A percentile compares a stretch with the other conserved stretches of the same genome.
Evolutionary conservation across 495 filamentous ascomycete genomes (phyloP).

Genomic region (Lentithecium fluviatile): DNA sequence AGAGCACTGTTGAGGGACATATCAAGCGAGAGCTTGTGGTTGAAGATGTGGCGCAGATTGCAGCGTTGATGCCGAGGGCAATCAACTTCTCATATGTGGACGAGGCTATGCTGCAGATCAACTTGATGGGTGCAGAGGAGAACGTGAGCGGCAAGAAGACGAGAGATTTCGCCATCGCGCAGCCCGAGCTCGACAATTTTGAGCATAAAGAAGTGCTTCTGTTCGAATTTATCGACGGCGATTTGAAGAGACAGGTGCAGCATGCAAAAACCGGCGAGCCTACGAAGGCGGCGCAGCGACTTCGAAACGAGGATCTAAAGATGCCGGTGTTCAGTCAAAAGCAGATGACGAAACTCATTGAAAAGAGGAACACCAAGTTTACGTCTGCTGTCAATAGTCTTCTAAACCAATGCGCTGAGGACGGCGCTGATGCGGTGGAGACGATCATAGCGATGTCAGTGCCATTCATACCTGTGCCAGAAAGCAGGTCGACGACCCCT

Average conservation of each 20-base stretch:
- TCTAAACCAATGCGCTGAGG: constrained; percentile 67
- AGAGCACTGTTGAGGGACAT: constrained; percentile 78
- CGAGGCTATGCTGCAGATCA: constrained; percentile 73
- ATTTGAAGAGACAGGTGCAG: constrained; percentile 77
- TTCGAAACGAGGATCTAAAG: constrained; percentile 76
- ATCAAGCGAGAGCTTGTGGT: constrained; percentile 66
- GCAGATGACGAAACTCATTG: constrained; percentile 85
- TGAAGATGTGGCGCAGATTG: constrained; percentile 80
- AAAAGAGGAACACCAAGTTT: constrained; percentile 88
- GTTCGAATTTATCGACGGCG: constrained; percentile 91
- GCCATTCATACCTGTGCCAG: constrained; percentile 51
- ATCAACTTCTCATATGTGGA: constrained; percentile 87
- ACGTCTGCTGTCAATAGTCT: constrained; percentile 72
- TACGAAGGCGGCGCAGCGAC: constrained; percentile 59
- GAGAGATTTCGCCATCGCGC: constrained; percentile 27
- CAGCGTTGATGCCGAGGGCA: constrained; percentile 69
- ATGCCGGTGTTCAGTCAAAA: constrained; percentile 94
- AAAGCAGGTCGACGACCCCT: constrained; percentile 54
- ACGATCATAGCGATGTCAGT: constrained; percentile 54
- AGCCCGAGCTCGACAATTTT: constrained; percentile 39
- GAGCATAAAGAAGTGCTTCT: constrained; percentile 66
- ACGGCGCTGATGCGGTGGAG: constrained; percentile 66
- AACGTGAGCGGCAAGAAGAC: constrained; percentile 35
- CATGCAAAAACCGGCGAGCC: constrained; percentile 70
- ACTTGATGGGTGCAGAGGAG: constrained; percentile 66